phyloP scores from a whole-genome alignment of 2,329 filamentous ascomycete genomes.

The Aspergillus tamarii region DNA sequence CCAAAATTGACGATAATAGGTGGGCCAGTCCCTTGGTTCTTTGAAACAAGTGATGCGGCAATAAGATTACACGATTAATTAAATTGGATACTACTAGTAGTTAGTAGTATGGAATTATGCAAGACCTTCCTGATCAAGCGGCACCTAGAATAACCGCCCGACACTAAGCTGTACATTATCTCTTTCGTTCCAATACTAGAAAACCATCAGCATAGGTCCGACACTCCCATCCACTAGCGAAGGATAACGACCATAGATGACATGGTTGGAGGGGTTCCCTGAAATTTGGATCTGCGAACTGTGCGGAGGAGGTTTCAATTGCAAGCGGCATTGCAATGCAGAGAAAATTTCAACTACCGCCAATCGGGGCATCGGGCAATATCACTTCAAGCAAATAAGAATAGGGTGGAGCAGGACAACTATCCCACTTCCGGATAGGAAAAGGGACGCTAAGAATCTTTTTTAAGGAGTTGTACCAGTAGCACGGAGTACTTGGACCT shows the following conservation, averaged over 20 bases:
- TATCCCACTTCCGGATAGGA: not conserved
- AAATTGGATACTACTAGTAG: not conserved
- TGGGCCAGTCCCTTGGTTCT: not conserved
- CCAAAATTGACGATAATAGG: not conserved
- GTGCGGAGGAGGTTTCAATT: slow-evolving; percentile 20
- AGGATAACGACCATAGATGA: not conserved
- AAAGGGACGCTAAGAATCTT: not conserved
- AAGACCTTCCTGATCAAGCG: not conserved
- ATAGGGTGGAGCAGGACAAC: not conserved
- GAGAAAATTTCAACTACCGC: not conserved
- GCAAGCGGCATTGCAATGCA: slow-evolving; percentile 15
- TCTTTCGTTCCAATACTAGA: not conserved
- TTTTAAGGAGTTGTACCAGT: not conserved
- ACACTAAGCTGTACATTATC: not conserved
- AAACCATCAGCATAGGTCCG: not conserved
- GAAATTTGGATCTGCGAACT: slow-evolving; percentile 34
- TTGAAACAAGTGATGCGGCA: not conserved
- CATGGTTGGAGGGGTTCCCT: slow-evolving; percentile 3
- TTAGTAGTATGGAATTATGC: not conserved
- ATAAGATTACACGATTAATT: not conserved
- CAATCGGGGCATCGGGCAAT: slow-evolving; percentile 6
- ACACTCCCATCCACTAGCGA: not conserved
- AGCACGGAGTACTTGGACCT: not conserved
- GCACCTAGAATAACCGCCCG: not conserved
- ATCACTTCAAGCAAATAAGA: slow-evolving; percentile 13